Conservation (phyloP, 495 filamentous ascomycete genomes). For the Cercophora newfieldiana region DNA sequence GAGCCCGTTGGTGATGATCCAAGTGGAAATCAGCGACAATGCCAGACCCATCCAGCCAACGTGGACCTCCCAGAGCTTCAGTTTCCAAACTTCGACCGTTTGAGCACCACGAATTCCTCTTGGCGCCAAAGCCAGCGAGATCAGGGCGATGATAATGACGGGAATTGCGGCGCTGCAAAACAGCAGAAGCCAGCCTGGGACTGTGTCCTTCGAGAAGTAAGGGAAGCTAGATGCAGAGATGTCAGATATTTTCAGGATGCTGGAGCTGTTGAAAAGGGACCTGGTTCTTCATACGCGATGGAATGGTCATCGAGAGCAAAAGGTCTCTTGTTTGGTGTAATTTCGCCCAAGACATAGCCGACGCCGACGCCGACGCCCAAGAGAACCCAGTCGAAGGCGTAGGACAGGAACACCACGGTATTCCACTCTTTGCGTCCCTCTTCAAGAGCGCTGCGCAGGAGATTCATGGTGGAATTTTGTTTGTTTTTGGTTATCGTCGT, state of each 20-base stretch:
- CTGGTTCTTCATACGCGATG: not conserved
- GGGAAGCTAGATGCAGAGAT: not conserved
- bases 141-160: not conserved
- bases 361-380: not conserved
- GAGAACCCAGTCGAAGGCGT: slow-evolving; percentile 1
- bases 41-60: not conserved
- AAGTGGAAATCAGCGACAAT: not conserved
- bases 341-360: not conserved
- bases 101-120: not conserved
- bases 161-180: not conserved
- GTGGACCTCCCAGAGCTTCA: not conserved
- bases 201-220: not conserved
- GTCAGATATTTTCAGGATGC: not conserved
- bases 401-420: not conserved
- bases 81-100: not conserved
- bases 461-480: not conserved
- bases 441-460: not conserved
- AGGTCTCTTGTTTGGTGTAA: not conserved
- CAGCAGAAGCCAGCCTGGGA: not conserved
- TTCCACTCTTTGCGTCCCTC: not conserved
- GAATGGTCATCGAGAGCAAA: not conserved
- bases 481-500: not conserved
- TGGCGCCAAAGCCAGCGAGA: not conserved
- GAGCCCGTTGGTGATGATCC: not conserved
- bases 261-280: no score